Evolutionary conservation across 768 basidiomycete species (phyloP).

Genomic region (Erythrobasidium yunnanense): DNA sequence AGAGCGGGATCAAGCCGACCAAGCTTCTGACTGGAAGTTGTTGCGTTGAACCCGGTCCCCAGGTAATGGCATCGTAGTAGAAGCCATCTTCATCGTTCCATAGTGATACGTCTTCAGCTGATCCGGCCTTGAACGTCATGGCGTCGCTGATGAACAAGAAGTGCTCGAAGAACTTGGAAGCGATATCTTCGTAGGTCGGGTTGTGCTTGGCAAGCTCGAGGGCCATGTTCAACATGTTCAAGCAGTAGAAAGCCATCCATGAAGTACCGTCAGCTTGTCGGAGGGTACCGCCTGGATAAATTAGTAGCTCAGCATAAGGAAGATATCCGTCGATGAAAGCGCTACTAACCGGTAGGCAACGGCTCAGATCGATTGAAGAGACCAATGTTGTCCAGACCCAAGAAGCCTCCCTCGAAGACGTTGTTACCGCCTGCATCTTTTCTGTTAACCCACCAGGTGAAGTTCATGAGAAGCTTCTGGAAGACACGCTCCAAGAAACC

Average conservation of each 20-base stretch:
- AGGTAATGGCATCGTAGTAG: conserved; percentile 70
- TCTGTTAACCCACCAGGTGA: conserved; percentile 78
- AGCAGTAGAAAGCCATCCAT: conserved; percentile 99
- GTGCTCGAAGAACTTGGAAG: conserved; percentile 89
- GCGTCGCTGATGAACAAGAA: conserved; percentile 98
- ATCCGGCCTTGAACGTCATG: conserved; percentile 78
- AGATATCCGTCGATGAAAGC: neutral
- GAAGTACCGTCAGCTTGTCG: conserved; percentile 98
- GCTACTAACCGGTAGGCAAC: conserved; percentile 62
- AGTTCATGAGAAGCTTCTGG: conserved; percentile 91
- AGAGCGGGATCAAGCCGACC: conserved; percentile 94
- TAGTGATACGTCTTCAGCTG: conserved; percentile 59
- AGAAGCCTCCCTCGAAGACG: conserved; percentile 96
- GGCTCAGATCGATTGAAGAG: conserved; percentile 97
- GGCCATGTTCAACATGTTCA: conserved; percentile 97
- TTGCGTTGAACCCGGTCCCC: conserved; percentile 53
- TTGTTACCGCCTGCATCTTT: conserved; percentile 91
- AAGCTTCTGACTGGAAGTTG: conserved; percentile 88
- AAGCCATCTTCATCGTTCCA: conserved; percentile 97
- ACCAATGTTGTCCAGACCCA: conserved; percentile 95
- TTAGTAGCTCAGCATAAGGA: neutral
- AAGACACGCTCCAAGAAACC: conserved; percentile 93
- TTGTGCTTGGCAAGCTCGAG: conserved; percentile 97
- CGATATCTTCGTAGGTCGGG: conserved; percentile 94
- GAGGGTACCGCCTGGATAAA: conserved; percentile 51